Evolutionary conservation across 495 filamentous ascomycete species (phyloP), one percentile per base, ranked within the genome.

Genomic region (Choiromyces venosus): DNA sequence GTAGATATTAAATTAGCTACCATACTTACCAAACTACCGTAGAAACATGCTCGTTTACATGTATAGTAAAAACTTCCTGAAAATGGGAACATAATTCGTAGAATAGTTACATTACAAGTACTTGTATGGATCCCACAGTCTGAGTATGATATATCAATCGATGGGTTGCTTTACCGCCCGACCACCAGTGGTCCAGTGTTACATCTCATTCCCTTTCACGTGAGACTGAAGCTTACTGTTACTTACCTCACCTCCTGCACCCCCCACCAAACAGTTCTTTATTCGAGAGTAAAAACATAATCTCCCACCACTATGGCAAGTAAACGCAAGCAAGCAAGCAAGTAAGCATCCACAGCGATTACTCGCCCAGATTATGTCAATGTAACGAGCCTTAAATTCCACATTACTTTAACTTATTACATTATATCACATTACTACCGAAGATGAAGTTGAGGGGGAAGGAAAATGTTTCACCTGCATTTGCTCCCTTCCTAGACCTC

Each of bases 1-100:
- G 0, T 29, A 4, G n/a, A n/a, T n/a, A n/a, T n/a, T n/a, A n/a
- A n/a, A n/a, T 7, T 46, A 3, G 10, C 0, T 16, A 0, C n/a
- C 12, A 10, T 25, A 12, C n/a, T 9, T 14, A 33, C 52, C 25
- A 29, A 56, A 29, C 52, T 25, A 29, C n/a, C n/a, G n/a, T n/a
- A n/a, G n/a, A 56, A 56, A 56, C 9, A 29, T 8, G n/a, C n/a
- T 14, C 29, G 1, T 12, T 14, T 25, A 25, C n/a, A 14, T 4
- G 46, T 61, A 33, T n/a, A n/a, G n/a, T n/a, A n/a, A n/a, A 18
- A 12, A 9, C 10, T 12, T 10, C 3, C 2, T 4, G 12, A 14
- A 16, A 18, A 12, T 61, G 25, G 25, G 52, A 61, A 61, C 40
- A 42, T 25, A 12, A 25, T 25, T 25, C 46, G 9, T n/a, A 29